A percentile compares a stretch with the other conserved stretches of the same genome.
Evolutionary conservation across 176 grass and related monocot species (phyloP).

Genomic region (Oryza brachyantha): DNA sequence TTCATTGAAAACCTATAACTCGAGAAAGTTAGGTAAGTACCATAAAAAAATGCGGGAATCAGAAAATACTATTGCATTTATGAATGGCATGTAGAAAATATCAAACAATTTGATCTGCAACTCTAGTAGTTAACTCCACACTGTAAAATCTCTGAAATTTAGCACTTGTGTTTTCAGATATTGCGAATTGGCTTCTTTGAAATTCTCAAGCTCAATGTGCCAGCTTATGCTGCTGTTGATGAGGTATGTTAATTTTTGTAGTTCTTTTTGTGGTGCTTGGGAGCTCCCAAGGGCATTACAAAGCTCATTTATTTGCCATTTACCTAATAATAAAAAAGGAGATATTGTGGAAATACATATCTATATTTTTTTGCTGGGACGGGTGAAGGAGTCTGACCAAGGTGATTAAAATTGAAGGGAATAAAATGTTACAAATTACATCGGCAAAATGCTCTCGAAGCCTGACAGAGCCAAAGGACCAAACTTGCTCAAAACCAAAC

Average conservation of each 20-base stretch:
- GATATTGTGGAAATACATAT: no score
- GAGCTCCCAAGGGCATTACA: no score
- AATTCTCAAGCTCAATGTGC: conserved; percentile 84
- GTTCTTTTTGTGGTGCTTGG: no score
- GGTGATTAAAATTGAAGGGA: no score
- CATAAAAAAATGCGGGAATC: background rate
- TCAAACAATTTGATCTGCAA: background rate
- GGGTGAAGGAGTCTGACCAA: no score
- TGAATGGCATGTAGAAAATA: background rate
- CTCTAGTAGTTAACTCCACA: background rate
- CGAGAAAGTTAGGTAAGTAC: background rate
- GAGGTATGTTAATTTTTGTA: conserved; percentile 54
- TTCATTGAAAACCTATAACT: conserved; percentile 6
- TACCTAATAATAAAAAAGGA: no score
- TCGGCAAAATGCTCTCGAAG: no score
- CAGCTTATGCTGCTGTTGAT: conserved; percentile 84
- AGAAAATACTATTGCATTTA: background rate
- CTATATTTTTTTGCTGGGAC: no score
- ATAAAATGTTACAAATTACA: no score
- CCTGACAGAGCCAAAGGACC: no score
- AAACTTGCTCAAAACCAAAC: no score
- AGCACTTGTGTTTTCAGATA: conserved; percentile 61
- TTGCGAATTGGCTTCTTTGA: conserved; percentile 81
- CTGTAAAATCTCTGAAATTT: conserved; percentile 24
- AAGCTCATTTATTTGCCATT: no score